Conservation (phyloP, 2,329 filamentous ascomycete genomes). For the Lachnellula subtilissima region DNA sequence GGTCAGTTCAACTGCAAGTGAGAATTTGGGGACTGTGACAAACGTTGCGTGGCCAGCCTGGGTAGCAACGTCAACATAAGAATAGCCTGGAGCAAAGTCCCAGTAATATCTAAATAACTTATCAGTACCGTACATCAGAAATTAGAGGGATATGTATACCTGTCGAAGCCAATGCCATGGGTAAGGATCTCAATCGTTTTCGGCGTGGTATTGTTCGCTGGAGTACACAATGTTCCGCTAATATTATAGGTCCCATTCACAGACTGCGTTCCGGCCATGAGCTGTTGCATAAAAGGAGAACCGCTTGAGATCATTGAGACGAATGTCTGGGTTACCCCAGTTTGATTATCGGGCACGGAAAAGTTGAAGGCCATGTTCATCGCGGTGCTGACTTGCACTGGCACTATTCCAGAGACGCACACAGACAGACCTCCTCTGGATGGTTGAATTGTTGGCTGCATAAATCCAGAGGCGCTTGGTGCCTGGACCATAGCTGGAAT, state of each 20-base stretch:
- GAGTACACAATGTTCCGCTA: background rate
- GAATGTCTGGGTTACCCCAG: background rate
- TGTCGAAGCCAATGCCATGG: constrained; percentile 5
- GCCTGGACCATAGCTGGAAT: background rate
- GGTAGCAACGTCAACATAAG: constrained; percentile 51
- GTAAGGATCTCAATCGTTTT: constrained; percentile 4
- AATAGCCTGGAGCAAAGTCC: constrained; percentile 39
- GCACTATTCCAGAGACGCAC: constrained; percentile 1
- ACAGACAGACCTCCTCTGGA: background rate
- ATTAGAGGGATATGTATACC: background rate
- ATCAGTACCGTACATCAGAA: background rate
- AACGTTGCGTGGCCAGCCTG: constrained; percentile 27
- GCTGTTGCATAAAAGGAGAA: background rate
- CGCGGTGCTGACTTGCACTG: background rate
- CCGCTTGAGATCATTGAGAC: background rate
- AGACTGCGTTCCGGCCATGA: background rate
- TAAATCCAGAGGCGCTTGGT: background rate
- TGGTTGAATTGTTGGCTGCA: background rate
- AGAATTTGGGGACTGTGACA: background rate
- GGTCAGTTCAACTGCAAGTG: background rate
- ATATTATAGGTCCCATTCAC: background rate
- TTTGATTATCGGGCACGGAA: background rate
- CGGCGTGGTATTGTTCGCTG: background rate
- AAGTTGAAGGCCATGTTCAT: constrained; percentile 5
- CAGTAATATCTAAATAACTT: background rate